phyloP scores from a whole-genome alignment of 208 protist species.

The Wallacemonas sp. region DNA sequence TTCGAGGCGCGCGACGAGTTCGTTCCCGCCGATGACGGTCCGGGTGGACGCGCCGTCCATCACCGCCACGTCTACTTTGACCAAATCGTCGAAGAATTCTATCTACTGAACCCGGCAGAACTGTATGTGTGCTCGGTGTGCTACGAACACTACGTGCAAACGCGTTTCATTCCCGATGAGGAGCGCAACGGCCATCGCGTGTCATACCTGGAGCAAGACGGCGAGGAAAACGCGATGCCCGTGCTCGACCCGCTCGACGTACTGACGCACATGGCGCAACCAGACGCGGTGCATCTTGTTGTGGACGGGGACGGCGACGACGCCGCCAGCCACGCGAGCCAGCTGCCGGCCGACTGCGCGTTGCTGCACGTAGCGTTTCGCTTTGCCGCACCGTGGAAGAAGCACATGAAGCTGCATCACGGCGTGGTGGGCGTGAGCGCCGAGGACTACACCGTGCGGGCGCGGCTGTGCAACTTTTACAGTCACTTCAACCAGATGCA shows the following conservation, averaged over 20 bases:
- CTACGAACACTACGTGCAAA: conserved; percentile 76
- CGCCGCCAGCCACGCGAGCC: not conserved
- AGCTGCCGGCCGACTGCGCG: conserved; percentile 32
- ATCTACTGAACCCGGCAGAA: conserved; percentile 73
- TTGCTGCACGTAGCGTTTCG: conserved; percentile 71
- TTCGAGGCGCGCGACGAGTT: conserved; percentile 49
- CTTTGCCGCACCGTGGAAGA: conserved; percentile 51
- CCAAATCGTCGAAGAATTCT: conserved; percentile 86
- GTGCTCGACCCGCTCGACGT: conserved; percentile 80
- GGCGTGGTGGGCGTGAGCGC: conserved; percentile 29
- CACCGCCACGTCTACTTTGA: conserved; percentile 86
- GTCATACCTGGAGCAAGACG: conserved; percentile 33
- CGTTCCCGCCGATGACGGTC: conserved; percentile 9
- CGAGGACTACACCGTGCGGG: conserved; percentile 71
- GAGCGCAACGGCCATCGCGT: conserved; percentile 17
- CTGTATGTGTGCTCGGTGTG: conserved; percentile 84
- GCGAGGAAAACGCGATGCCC: conserved; percentile 20
- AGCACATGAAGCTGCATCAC: conserved; percentile 67
- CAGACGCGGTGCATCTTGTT: not conserved
- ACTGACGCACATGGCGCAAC: conserved; percentile 47
- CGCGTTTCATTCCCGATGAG: conserved; percentile 49
- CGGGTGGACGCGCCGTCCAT: conserved; percentile 31
- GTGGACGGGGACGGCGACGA: conserved; percentile 11
- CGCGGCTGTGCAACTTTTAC: conserved; percentile 73
- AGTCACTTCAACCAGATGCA: conserved; percentile 71